phyloP scores from a whole-genome alignment of 2,329 filamentous ascomycete genomes.

The Ophiostoma perfectum region DNA sequence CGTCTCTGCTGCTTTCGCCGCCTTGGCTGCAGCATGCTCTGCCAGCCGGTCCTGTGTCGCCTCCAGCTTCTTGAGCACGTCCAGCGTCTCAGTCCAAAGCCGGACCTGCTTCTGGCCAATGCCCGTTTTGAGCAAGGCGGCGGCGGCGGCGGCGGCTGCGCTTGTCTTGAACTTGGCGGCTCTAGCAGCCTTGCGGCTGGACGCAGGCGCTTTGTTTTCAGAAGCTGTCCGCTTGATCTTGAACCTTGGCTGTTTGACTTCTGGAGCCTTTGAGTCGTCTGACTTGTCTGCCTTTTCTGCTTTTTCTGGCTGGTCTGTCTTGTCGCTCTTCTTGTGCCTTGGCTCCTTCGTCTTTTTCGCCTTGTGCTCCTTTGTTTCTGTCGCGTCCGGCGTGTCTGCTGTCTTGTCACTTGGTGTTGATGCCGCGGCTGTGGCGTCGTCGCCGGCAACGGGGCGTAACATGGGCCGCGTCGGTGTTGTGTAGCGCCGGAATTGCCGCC shows the following conservation, averaged over 20 bases:
- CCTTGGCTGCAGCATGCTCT: slow-evolving; percentile 14
- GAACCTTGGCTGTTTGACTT: background rate
- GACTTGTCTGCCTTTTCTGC: background rate
- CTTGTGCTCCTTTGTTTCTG: background rate
- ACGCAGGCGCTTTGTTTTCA: background rate
- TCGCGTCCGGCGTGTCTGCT: background rate
- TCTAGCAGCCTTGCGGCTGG: slow-evolving; percentile 14
- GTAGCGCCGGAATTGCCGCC: slow-evolving; percentile 9
- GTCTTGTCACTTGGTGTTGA: background rate
- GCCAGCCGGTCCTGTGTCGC: slow-evolving; percentile 22
- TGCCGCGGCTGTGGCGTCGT: background rate
- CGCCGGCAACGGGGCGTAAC: background rate
- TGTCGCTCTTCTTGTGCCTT: background rate
- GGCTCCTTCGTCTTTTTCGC: background rate
- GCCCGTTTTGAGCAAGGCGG: slow-evolving; percentile 9
- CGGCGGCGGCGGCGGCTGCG: background rate
- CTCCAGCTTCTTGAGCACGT: slow-evolving; percentile 29
- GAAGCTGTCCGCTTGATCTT: background rate
- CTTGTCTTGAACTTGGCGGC: slow-evolving; percentile 11
- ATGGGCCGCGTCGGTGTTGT: slow-evolving; percentile 1
- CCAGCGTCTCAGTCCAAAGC: slow-evolving; percentile 31
- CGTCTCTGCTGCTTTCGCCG: slow-evolving; percentile 16
- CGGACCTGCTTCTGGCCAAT: slow-evolving; percentile 23
- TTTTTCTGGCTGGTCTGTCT: background rate
- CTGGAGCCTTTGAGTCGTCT: background rate